phyloP scores from a whole-genome alignment of 192 early-diverging fungal genomes.

The Martensiomyces pterosporus region DNA sequence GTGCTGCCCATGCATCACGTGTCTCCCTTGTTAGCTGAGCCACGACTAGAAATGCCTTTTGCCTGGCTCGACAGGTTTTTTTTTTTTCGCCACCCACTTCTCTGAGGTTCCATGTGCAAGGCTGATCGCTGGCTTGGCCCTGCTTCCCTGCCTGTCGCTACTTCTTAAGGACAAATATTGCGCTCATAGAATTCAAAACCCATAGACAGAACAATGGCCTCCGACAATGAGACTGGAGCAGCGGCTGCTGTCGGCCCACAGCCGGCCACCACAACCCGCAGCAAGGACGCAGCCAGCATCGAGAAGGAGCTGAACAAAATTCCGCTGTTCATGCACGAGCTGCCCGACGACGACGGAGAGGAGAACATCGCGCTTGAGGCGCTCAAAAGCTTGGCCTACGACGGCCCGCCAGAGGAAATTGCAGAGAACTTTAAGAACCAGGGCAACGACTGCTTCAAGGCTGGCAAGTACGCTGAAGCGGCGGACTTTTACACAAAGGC shows the following conservation, averaged over 20 bases:
- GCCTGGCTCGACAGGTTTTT: too few species aligned
- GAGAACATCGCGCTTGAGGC: slow-evolving; percentile 77
- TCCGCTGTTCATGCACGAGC: slow-evolving; percentile 91
- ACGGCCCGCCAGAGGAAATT: slow-evolving; percentile 89
- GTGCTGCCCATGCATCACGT: too few species aligned
- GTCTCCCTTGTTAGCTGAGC: too few species aligned
- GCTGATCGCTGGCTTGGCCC: too few species aligned
- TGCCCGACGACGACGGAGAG: slow-evolving; percentile 60
- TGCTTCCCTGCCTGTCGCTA: too few species aligned
- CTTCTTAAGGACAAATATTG: too few species aligned
- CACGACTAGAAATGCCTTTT: too few species aligned
- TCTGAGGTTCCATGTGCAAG: too few species aligned
- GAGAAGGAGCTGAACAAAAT: slow-evolving; percentile 62
- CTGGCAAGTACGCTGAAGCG: slow-evolving; percentile 74
- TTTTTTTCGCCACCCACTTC: too few species aligned
- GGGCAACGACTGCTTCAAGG: slow-evolving; percentile 89
- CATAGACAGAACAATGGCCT: too few species aligned
- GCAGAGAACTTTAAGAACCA: slow-evolving; percentile 93
- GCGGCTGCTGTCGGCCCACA: slow-evolving; percentile 20
- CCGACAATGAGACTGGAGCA: too few species aligned
- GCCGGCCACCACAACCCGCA: slow-evolving; percentile 11
- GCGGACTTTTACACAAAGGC: slow-evolving; percentile 85
- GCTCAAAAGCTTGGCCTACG: slow-evolving; percentile 78
- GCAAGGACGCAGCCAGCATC: slow-evolving; percentile 43
- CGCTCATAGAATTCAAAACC: too few species aligned